A percentile compares a stretch with the other conserved stretches of the same genome.
phyloP scores from a whole-genome alignment of 1,284 basidiomycete species.

The Sporisorium reilianum region DNA sequence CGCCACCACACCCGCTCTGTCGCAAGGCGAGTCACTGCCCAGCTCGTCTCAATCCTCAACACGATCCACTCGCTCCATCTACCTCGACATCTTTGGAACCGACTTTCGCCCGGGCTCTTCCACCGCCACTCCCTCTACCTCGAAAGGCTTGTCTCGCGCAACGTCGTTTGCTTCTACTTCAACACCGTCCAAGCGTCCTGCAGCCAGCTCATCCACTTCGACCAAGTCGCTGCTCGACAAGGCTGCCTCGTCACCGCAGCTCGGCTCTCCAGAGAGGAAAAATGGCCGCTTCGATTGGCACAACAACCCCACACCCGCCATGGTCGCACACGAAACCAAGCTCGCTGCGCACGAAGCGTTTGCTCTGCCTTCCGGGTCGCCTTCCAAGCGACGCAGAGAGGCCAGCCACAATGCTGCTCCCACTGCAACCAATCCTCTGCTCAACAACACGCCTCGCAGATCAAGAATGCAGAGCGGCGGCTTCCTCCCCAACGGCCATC shows the following conservation, averaged over 20 bases:
- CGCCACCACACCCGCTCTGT: slow-evolving; percentile 33
- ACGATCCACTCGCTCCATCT: slow-evolving; percentile 35
- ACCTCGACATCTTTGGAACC: slow-evolving; percentile 48
- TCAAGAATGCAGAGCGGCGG: slow-evolving; percentile 40
- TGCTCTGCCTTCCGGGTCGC: slow-evolving; percentile 35
- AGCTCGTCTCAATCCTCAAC: slow-evolving; percentile 32
- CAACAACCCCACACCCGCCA: slow-evolving; percentile 51
- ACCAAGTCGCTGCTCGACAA: slow-evolving; percentile 36
- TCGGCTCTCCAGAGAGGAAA: slow-evolving; percentile 51
- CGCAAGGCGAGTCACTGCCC: slow-evolving; percentile 33
- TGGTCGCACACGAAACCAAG: slow-evolving; percentile 36
- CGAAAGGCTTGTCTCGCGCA: slow-evolving; percentile 17
- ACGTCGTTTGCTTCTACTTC: slow-evolving; percentile 29
- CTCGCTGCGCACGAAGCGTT: slow-evolving; percentile 26
- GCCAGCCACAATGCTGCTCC: slow-evolving; percentile 27
- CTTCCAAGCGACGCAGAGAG: slow-evolving; percentile 35
- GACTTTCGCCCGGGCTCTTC: slow-evolving; percentile 29
- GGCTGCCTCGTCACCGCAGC: slow-evolving; percentile 48
- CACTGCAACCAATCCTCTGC: slow-evolving; percentile 4
- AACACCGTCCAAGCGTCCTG: slow-evolving; percentile 11
- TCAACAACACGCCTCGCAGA: slow-evolving; percentile 25
- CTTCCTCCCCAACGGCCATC: slow-evolving; percentile 56
- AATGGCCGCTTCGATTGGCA: slow-evolving; percentile 51
- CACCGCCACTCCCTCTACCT: slow-evolving; percentile 3
- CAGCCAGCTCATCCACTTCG: slow-evolving; percentile 1